Conservation (phyloP, 2,329 filamentous ascomycete genomes). For the Xylaria hypoxylon region DNA sequence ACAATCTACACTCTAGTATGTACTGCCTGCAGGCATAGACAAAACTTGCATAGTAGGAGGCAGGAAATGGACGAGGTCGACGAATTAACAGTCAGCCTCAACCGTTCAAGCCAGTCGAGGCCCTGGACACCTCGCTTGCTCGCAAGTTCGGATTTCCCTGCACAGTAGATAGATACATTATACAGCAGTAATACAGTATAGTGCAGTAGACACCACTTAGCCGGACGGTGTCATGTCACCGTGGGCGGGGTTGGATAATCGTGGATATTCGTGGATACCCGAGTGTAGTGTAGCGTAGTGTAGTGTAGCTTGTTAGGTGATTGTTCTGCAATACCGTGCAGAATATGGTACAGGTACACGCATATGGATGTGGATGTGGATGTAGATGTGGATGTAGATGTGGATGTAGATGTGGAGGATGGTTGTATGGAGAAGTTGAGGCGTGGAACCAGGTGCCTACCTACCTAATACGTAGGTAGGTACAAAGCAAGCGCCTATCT, state of each 20-base stretch:
- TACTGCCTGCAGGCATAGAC: conserved; percentile 9
- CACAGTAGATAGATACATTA: background rate
- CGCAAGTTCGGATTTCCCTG: conserved; percentile 26
- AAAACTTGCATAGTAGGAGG: conserved; percentile 27
- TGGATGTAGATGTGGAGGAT: too few relatives aligned
- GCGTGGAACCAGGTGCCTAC: conserved; percentile 18
- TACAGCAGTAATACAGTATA: background rate
- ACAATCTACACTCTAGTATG: conserved; percentile 17
- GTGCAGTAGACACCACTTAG: conserved; percentile 21
- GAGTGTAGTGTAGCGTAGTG: background rate
- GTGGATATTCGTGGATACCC: conserved; percentile 24
- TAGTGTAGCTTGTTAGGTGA: too few relatives aligned
- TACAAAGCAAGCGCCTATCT: conserved; percentile 3
- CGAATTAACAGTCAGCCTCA: conserved; percentile 39
- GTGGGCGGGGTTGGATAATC: conserved; percentile 12
- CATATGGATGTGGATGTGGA: too few relatives aligned
- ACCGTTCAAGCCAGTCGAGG: conserved; percentile 22
- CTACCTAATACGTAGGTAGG: background rate
- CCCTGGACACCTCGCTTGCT: conserved; percentile 26
- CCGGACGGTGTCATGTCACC: conserved; percentile 3
- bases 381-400: too few relatives aligned
- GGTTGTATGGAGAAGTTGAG: conserved; percentile 2
- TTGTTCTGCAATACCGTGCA: too few relatives aligned
- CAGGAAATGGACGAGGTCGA: conserved; percentile 17
- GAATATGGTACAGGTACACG: too few relatives aligned